A percentile compares a stretch with the other conserved stretches of the same genome.
Conservation (phyloP, 305 asterid genomes). For the Fraxinus floribunda region DNA sequence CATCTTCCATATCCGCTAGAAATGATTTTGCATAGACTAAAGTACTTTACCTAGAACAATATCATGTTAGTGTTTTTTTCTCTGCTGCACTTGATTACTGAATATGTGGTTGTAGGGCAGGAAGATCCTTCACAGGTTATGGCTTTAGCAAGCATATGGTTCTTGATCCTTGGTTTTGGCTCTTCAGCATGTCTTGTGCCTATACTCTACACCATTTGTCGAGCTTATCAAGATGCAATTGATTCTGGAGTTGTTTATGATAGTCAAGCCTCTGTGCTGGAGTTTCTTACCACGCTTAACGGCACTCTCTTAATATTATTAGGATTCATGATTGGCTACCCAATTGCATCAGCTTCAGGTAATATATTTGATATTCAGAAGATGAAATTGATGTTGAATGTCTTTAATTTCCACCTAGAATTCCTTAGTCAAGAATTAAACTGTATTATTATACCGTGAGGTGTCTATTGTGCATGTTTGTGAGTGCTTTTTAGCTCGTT, state of each 20-base stretch:
- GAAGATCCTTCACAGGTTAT: conserved; percentile 90
- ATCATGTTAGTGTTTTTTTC: conserved; percentile 11
- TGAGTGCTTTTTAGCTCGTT: neutral
- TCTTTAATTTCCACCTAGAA: neutral
- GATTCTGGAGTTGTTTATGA: conserved; percentile 45
- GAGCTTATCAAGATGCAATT: conserved; percentile 67
- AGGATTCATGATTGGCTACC: conserved; percentile 77
- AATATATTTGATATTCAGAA: conserved; percentile 27
- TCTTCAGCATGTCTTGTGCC: conserved; percentile 75
- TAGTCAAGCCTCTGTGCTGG: conserved; percentile 56
- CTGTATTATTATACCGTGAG: neutral
- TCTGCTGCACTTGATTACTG: conserved; percentile 53
- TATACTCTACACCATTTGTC: conserved; percentile 54
- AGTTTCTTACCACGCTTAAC: conserved; percentile 60
- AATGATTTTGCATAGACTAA: neutral
- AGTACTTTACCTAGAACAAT: conserved; percentile 1
- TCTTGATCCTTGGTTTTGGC: conserved; percentile 83
- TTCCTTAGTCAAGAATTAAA: conserved; percentile 1
- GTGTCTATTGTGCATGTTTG: neutral
- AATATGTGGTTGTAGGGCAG: conserved; percentile 94
- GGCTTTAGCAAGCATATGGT: conserved; percentile 89
- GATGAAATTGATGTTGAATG: conserved; percentile 7
- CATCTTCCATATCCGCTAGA: conserved; percentile 7
- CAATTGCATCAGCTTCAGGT: conserved; percentile 95
- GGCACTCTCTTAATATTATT: conserved; percentile 65